Percentiles rank a stretch among this genome's conserved stretches.
phyloP scores from a whole-genome alignment of 1,284 basidiomycete genomes.

The Earliella scabrosa region DNA sequence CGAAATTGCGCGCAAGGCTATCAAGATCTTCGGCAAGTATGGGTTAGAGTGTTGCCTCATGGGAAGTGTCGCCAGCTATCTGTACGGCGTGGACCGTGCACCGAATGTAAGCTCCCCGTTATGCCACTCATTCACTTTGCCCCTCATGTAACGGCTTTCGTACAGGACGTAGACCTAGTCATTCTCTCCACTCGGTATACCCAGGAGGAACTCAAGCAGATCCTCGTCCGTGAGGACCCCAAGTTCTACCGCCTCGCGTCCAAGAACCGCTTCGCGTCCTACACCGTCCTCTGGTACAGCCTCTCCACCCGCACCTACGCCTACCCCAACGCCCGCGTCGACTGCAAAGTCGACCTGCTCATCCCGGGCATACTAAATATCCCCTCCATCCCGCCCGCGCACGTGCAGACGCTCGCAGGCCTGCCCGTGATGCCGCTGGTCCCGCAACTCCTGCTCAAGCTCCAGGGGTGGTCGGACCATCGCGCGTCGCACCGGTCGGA shows the following conservation, averaged over 20 bases:
- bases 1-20: constrained; percentile 8
- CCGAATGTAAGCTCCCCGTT: constrained; percentile 9
- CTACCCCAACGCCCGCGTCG: constrained; percentile 13
- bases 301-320: constrained; percentile 19
- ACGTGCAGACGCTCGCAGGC: constrained; percentile 31
- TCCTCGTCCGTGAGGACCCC: constrained; percentile 38
- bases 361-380: constrained; percentile 49
- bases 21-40: constrained; percentile 10
- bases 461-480: constrained; percentile 56
- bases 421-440: constrained; percentile 51
- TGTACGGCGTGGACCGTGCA: constrained; percentile 8
- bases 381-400: constrained; percentile 38
- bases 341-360: constrained; percentile 59
- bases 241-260: constrained; percentile 47
- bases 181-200: constrained; percentile 40
- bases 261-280: constrained; percentile 43
- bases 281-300: constrained; percentile 50
- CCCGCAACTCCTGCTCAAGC: constrained; percentile 50
- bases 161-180: constrained; percentile 56
- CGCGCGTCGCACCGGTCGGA: constrained; percentile 35
- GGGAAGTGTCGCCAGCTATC: constrained; percentile 18
- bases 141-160: no score
- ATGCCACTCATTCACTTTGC: no score
- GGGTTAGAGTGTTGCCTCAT: constrained; percentile 15
- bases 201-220: constrained; percentile 47